phyloP scores from a whole-genome alignment of 768 basidiomycete species.

The Suillus variegatus region DNA sequence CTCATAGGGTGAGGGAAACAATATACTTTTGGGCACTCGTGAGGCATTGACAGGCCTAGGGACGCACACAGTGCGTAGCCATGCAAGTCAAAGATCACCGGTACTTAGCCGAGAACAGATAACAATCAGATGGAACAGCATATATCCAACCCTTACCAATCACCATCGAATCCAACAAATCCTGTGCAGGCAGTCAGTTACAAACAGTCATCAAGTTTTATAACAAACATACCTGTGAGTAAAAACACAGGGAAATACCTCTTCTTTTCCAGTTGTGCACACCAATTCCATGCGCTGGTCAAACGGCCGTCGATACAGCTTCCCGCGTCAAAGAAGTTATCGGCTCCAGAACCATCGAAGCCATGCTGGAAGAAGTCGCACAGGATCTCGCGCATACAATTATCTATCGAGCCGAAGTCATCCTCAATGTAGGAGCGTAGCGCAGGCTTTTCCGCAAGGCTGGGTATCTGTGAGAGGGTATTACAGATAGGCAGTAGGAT shows the following conservation, averaged over 20 bases:
- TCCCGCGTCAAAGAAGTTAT: slow-evolving; percentile 88
- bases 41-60: background rate
- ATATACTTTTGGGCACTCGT: slow-evolving; percentile 27
- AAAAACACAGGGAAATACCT: slow-evolving; percentile 80
- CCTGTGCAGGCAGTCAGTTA: slow-evolving; percentile 40
- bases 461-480: slow-evolving; percentile 70
- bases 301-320: slow-evolving; percentile 82
- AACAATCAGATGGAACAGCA: background rate
- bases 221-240: slow-evolving; percentile 57
- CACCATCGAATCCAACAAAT: slow-evolving; percentile 84
- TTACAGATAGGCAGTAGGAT: slow-evolving; percentile 88
- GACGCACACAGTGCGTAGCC: background rate
- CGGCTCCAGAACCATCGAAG: slow-evolving; percentile 89
- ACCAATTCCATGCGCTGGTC: slow-evolving; percentile 95
- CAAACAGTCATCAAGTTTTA: background rate
- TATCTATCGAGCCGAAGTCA: slow-evolving; percentile 79
- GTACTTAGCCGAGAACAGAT: background rate
- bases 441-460: slow-evolving; percentile 66
- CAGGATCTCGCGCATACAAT: slow-evolving; percentile 68
- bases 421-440: slow-evolving; percentile 75
- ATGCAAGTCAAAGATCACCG: background rate
- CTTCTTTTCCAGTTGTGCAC: slow-evolving; percentile 83
- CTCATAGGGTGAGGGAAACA: slow-evolving; percentile 41
- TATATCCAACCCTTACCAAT: slow-evolving; percentile 55
- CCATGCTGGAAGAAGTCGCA: slow-evolving; percentile 87